Percentiles rank a stretch among this genome's conserved stretches.
Conservation (phyloP, 1,284 basidiomycete species). For the Phylloboletellus chloephorus region DNA sequence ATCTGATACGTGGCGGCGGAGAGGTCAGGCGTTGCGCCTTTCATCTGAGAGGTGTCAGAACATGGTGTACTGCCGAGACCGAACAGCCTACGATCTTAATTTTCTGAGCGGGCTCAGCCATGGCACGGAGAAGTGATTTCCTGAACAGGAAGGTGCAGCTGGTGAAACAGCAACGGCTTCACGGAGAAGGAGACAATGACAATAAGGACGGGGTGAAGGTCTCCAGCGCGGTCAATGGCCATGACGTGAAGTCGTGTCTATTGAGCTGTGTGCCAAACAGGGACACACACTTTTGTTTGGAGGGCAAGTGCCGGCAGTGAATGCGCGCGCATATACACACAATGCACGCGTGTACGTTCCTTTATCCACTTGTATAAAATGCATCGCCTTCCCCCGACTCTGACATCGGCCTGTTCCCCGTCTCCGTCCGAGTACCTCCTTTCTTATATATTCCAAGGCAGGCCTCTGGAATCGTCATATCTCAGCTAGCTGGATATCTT, state of each 20-base stretch:
- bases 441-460: conserved; percentile 29
- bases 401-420: conserved; percentile 19
- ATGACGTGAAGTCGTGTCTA: too few species aligned
- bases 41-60: conserved; percentile 43
- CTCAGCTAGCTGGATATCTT: conserved; percentile 18
- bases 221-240: too few species aligned
- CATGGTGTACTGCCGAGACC: conserved; percentile 1
- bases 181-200: conserved; percentile 6
- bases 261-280: conserved; percentile 11
- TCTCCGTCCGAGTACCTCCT: conserved; percentile 24
- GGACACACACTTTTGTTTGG: conserved; percentile 13
- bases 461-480: conserved; percentile 32
- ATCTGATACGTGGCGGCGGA: conserved; percentile 92
- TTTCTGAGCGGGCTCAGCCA: conserved; percentile 49
- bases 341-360: conserved; percentile 11
- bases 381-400: conserved; percentile 15
- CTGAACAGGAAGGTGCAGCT: conserved; percentile 17
- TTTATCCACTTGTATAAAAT: conserved; percentile 28
- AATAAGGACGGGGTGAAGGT: too few species aligned
- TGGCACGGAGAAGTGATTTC: conserved; percentile 20
- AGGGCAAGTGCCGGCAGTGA: too few species aligned
- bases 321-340: too few species aligned
- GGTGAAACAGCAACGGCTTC: too few species aligned
- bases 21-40: conserved; percentile 76
- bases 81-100: conserved; percentile 46